Evolutionary conservation across 2,329 filamentous ascomycete species (phyloP), one percentile per base, ranked within the genome.

Genomic region (Verticillium nonalfalfae): DNA sequence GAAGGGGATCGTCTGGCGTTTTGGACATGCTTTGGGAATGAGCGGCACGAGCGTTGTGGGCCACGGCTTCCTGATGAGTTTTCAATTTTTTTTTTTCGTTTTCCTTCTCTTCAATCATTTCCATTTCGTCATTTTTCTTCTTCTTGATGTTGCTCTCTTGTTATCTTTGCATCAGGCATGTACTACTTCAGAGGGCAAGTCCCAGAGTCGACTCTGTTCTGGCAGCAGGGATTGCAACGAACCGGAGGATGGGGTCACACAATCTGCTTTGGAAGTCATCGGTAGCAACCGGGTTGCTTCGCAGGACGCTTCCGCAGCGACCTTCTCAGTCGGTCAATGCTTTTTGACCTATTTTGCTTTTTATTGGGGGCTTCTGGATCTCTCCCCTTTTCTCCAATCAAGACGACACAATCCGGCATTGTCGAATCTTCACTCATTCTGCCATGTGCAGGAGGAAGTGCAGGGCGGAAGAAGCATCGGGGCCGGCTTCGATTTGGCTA

Each of bases 31-130:
- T 38, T 7, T 55, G 4, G n/a, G 21, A 18, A 26, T 34, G 36
- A 14, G 39, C 38, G 15, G 50, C 21, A 61, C 69, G 66, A 65
- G 66, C 58, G 63, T 57, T 65, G 58, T 36, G 35, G 35, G 35
- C 35, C 9, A 36, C 7, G 35, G 35, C 35, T 13, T 9, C 35
- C 64, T 68, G 64, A 61, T 54, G 61, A 59, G 54, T 59, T 57
- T 62, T 60, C 59, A 63, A 63, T 63, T 63, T 60, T 40, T 60
- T 18, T 18, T 50, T 21, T 61, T 56, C 60, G 52, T 59, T 56
- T 60, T 38, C 61, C 66, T 63, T 64, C 36, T 60, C 61, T 66
- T n/a, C 62, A 61, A 61, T 66, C 59, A 62, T 64, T 58, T 65
- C 60, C 26, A 26, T 26, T 26, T 4, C 26, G 26, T 60, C 34